These are phyloP conservation scores for Amauroascus niger DNA, from an alignment of 2,329 filamentous ascomycete genomes.

Conservation along the genomic window DNA sequence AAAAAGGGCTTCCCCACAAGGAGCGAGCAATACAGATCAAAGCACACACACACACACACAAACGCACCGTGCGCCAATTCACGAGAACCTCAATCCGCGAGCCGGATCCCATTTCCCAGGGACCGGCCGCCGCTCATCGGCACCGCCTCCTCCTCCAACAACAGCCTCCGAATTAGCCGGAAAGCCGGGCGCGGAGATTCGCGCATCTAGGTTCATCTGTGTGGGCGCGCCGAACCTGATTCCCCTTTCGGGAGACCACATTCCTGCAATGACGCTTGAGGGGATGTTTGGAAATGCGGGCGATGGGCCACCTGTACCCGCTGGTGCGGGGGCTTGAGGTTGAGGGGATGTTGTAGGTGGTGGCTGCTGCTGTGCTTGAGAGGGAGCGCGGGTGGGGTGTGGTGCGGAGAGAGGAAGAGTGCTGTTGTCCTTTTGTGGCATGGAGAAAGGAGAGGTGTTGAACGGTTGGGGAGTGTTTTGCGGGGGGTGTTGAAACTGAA, in stretches of 20 bases:
- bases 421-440: conserved; percentile 21
- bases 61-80: neutral
- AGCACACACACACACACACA: too few relatives aligned
- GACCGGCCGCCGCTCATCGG: neutral
- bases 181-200: conserved; percentile 10
- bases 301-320: neutral
- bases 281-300: conserved; percentile 11
- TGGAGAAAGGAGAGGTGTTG: conserved; percentile 35
- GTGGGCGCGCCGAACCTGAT: conserved; percentile 59
- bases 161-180: neutral
- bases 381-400: conserved; percentile 35
- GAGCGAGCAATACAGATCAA: too few relatives aligned
- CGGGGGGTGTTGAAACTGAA: conserved; percentile 28
- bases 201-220: conserved; percentile 3
- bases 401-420: conserved; percentile 40
- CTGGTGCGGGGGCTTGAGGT: neutral
- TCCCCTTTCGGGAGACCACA: conserved; percentile 73
- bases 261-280: conserved; percentile 37
- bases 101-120: conserved; percentile 51
- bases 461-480: conserved; percentile 35
- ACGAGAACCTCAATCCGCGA: conserved; percentile 48
- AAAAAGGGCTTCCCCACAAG: too few relatives aligned
- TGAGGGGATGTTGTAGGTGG: conserved; percentile 40
- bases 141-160: neutral
- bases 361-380: conserved; percentile 40